Base-by-base conservation (phyloP, 164 flowering plant species). In the Vitis rupestris region DNA sequence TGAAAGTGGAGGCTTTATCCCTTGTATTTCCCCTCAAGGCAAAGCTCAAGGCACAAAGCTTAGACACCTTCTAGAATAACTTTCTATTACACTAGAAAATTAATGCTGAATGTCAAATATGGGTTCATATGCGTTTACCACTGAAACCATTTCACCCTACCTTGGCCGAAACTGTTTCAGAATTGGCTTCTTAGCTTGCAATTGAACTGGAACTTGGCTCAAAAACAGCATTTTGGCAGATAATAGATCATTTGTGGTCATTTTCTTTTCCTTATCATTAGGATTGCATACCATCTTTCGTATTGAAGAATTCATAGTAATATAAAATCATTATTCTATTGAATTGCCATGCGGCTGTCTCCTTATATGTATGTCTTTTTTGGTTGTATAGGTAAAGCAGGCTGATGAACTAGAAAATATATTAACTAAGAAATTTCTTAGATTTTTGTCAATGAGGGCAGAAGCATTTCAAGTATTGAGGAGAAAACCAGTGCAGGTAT, bases 361-460 rank as follows among this genome's bases (percentile, higher is more conserved):
- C 29, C 66, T 64, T 66, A 16, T 69, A 19, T 71, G 19, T 50
- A 29, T 31, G n/a, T 70, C 23, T 29, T 55, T 75, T 67, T 57
- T 49, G 64, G 23, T 68, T 81, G 55, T 75, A 49, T 67, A 95
- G 98, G 99, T 95, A 55, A 91, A 86, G 82, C 97, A 91, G 81
- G 79, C 98, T 65, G 98, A 95, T 88, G 99, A 95, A 78, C 98
- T 95, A 65, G 99, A 95, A 81, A 93, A 91, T 82, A 93, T 95
- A 67, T 82, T 95, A 54, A 78, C 97, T 8, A 95, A 90, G 75
- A 95, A 93, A 60, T 93, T 95, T 62, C 96, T 95, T 66, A 81
- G 99, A 82, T 95, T 95, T 86, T 83, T 95, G 82, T 93, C 99
- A 13, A 95, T 93, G 98, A 93, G 99, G 76, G 98, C 99, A 55